Conservation (phyloP, 352 stramenopile species). For the Pythium monospermum region DNA sequence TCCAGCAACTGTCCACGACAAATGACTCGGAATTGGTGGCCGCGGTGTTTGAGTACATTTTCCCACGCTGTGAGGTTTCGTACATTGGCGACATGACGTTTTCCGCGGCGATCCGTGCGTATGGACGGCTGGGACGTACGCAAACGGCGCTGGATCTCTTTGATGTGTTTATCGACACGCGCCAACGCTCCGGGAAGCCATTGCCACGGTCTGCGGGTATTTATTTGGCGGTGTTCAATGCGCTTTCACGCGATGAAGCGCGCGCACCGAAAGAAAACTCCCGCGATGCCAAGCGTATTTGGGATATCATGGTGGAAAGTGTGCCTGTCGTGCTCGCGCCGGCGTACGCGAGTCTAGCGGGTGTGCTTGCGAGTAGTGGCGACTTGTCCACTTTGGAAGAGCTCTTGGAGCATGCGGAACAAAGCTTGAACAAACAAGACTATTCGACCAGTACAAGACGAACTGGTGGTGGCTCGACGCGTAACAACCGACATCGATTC, state of each 20-base stretch:
- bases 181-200: conserved; percentile 16
- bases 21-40: conserved; percentile 62
- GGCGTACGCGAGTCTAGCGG: conserved; percentile 77
- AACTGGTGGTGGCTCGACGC: no score
- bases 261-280: conserved; percentile 66
- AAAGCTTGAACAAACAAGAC: conserved; percentile 13
- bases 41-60: conserved; percentile 61
- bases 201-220: conserved; percentile 44
- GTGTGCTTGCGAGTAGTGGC: conserved; percentile 71
- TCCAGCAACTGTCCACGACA: conserved; percentile 47
- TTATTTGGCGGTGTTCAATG: conserved; percentile 80
- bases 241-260: conserved; percentile 60
- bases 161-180: conserved; percentile 55
- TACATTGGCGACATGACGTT: conserved; percentile 57
- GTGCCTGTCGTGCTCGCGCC: conserved; percentile 62
- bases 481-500: no score
- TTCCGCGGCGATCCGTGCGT: conserved; percentile 57
- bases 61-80: conserved; percentile 30
- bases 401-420: conserved; percentile 52
- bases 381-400: conserved; percentile 64
- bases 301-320: conserved; percentile 66
- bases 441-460: background rate
- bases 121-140: conserved; percentile 62
- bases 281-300: conserved; percentile 62
- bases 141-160: conserved; percentile 65